Conservation (phyloP, 129 eudicot genomes). For the Lactuca saligna region DNA sequence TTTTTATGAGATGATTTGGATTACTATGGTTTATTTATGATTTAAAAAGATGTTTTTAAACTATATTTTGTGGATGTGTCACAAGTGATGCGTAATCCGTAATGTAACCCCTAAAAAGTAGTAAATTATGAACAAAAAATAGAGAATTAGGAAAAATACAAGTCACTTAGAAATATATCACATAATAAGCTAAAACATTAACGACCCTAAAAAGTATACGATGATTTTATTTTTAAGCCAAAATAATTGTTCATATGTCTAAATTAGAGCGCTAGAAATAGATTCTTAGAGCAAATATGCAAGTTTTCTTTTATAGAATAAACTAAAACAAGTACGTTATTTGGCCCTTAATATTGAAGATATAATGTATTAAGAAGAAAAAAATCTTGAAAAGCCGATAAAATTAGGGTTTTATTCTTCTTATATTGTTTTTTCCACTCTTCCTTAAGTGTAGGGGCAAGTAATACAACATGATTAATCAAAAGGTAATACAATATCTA, state of each 20-base stretch:
- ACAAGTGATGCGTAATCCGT: conserved; percentile 9
- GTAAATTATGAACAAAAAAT: background rate
- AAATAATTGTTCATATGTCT: background rate
- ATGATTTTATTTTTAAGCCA: background rate
- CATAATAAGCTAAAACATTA: background rate
- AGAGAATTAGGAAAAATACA: background rate
- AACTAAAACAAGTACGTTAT: background rate
- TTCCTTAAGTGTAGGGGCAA: background rate
- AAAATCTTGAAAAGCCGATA: background rate
- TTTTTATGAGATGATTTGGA: no score
- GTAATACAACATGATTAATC: background rate
- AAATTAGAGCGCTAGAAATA: background rate
- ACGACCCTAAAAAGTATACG: conserved; percentile 5
- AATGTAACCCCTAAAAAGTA: background rate
- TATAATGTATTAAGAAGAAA: background rate
- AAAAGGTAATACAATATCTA: background rate
- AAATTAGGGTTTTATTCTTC: conserved; percentile 15
- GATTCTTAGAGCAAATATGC: background rate
- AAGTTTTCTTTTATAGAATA: background rate
- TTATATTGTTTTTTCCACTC: conserved; percentile 1
- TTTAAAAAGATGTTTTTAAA: no score
- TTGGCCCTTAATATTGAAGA: background rate
- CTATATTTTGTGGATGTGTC: no score
- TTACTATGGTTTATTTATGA: no score
- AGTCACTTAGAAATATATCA: background rate